Base-by-base conservation (phyloP, 306 rosid genomes). In the Dalbergia cochinchinensis region DNA sequence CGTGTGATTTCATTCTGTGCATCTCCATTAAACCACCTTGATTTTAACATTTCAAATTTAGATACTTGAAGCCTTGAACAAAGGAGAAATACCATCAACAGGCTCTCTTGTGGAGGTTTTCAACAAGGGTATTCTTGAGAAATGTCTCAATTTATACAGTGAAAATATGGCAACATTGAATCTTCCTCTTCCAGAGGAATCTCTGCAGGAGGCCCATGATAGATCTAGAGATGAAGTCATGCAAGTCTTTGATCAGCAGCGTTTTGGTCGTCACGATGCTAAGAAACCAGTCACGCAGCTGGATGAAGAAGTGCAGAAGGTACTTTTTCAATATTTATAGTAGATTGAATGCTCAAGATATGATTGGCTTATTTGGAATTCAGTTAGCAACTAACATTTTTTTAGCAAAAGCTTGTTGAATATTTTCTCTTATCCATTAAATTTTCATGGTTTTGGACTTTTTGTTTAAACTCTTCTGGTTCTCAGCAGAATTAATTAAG, bases 61-160 rank as follows among this genome's bases (percentile, higher is more conserved):
- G 98, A 93, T 93, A 62, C 94, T 93, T 51, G 97, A 91, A 58
- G 98, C 98, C 74, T 91, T 93, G 90, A 93, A 93, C 85, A 93
- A 93, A 83, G 98, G 98, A 82, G 97, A 93, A 88, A 93, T 93
- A 82, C 98, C 98, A 77, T 91, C 96, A 63, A 93, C 98, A 11
- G 96, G 98, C 73, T 93, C 94, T 77, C 93, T 91, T 64, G 96
- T 93, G 70, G 98, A 93, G 85, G 81, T 93, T 84, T 93, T 93
- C 86, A 93, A 93, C 78, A 93, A 91, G 84, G 94, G 85, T 61
- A 90, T 93, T 83, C 96, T 93, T 80, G 98, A 89, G 80, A 87
- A 96, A 73, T 93, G 98, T 69, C 76, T 89, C 65, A 88, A 91
- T 81, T 60, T 91, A 68, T 91, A 93, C 74, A 81, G 69, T 76